Conservation (phyloP, 371 early-diverging fungal genomes). For the Syncephalastrum contaminatum region DNA sequence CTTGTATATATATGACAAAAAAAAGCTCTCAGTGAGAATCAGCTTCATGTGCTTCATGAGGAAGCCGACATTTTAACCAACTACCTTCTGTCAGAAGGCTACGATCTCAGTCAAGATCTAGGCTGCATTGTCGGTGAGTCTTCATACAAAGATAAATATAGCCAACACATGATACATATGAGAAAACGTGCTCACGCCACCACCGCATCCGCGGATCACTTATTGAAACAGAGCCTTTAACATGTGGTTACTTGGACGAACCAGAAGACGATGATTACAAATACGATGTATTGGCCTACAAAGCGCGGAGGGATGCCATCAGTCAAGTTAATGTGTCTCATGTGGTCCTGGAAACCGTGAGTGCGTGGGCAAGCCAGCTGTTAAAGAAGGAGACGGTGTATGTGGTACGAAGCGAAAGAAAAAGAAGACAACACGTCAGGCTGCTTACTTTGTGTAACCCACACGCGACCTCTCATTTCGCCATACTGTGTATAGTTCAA, state of each 20-base stretch:
- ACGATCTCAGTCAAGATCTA: slow-evolving; percentile 42
- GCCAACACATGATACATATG: background rate
- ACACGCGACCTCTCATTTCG: slow-evolving; percentile 1
- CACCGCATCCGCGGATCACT: background rate
- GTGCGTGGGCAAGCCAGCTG: slow-evolving; percentile 33
- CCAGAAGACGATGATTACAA: slow-evolving; percentile 19
- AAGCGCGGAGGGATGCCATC: slow-evolving; percentile 27
- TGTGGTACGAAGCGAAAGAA: slow-evolving; percentile 16
- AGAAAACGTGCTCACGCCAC: slow-evolving; percentile 1
- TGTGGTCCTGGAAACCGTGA: slow-evolving; percentile 32
- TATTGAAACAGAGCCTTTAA: slow-evolving; percentile 40
- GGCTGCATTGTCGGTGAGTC: slow-evolving; percentile 53
- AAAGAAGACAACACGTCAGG: background rate
- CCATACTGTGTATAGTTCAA: slow-evolving; percentile 33
- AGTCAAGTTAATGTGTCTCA: slow-evolving; percentile 12
- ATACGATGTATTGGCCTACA: slow-evolving; percentile 23
- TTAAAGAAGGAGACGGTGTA: slow-evolving; percentile 16
- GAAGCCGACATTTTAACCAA: slow-evolving; percentile 56
- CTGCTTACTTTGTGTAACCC: background rate
- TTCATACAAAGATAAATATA: background rate
- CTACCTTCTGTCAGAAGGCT: slow-evolving; percentile 42
- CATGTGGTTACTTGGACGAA: slow-evolving; percentile 47
- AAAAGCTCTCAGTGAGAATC: slow-evolving; percentile 23
- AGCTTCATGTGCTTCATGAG: slow-evolving; percentile 31
- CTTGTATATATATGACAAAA: no score